A percentile compares a stretch with the other conserved stretches of the same genome.
Conservation (phyloP, 2,329 filamentous ascomycete species). For the Pseudogymnoascus sp. region DNA sequence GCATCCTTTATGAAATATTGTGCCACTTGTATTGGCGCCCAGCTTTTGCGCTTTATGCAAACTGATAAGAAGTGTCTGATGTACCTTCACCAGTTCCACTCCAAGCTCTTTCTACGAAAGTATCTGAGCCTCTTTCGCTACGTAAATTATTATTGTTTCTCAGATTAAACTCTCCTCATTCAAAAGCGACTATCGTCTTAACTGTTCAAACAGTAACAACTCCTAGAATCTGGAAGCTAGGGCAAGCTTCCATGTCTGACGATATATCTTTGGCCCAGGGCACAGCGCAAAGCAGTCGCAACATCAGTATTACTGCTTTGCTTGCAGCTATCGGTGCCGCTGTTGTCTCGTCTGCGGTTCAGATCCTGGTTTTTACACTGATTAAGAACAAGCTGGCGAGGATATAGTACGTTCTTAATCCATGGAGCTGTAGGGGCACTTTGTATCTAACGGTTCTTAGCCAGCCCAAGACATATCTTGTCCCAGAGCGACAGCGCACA, state of each 20-base stretch:
- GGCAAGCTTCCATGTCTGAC: neutral
- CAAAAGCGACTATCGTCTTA: too few relatives aligned
- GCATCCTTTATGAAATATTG: neutral
- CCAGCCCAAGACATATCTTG: conserved; percentile 77
- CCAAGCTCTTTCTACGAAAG: neutral
- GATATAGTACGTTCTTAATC: conserved; percentile 60
- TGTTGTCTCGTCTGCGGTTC: conserved; percentile 31
- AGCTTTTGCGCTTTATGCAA: neutral
- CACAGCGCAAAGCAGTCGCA: conserved; percentile 20
- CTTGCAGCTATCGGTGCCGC: conserved; percentile 26
- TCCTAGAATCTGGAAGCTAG: neutral
- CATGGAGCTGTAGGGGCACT: too few relatives aligned
- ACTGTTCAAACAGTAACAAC: too few relatives aligned
- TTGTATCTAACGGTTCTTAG: conserved; percentile 34
- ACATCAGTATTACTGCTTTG: conserved; percentile 27
- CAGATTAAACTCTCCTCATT: neutral
- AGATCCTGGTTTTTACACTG: conserved; percentile 64
- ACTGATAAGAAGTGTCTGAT: neutral
- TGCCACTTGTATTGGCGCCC: neutral
- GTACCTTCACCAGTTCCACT: neutral
- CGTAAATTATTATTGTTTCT: too few relatives aligned
- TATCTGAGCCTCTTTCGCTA: too few relatives aligned
- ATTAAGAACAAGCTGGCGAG: conserved; percentile 70
- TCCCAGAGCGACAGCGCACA: conserved; percentile 76
- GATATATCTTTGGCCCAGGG: conserved; percentile 11